A percentile compares a stretch with the other conserved stretches of the same genome.
Evolutionary conservation across 106 monocot species (phyloP).

Genomic region (Chionographis japonica): DNA sequence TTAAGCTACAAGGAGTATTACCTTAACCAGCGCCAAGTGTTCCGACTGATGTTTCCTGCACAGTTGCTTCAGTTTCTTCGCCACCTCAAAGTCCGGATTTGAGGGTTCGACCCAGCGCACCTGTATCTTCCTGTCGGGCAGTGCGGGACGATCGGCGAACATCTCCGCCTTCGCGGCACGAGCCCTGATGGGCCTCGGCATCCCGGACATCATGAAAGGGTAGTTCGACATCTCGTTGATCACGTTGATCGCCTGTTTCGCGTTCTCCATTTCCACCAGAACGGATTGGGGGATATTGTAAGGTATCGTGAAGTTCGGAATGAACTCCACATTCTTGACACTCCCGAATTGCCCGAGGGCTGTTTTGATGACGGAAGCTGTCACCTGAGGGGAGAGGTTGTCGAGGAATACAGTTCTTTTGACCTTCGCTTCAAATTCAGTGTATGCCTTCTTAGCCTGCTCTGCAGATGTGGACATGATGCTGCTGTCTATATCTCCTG

Average conservation of each 20-base stretch:
- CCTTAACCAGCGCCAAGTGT: conserved; percentile 59
- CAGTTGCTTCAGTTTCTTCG: conserved; percentile 46
- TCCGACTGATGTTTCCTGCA: conserved; percentile 49
- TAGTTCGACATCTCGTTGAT: conserved; percentile 36
- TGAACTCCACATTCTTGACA: conserved; percentile 48
- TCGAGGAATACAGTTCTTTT: conserved; percentile 70
- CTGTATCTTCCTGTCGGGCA: conserved; percentile 52
- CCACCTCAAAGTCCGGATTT: conserved; percentile 48
- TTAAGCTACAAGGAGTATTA: conserved; percentile 1
- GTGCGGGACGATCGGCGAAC: conserved; percentile 67
- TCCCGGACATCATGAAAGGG: conserved; percentile 87
- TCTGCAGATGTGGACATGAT: conserved; percentile 14
- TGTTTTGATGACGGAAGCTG: conserved; percentile 35
- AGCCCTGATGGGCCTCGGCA: conserved; percentile 75
- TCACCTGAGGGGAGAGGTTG: conserved; percentile 70
- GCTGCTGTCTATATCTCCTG: too few species aligned
- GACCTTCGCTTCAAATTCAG: conserved; percentile 74
- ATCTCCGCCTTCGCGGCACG: conserved; percentile 47
- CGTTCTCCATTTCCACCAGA: conserved; percentile 78
- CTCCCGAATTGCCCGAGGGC: conserved; percentile 71
- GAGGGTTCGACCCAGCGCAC: conserved; percentile 47
- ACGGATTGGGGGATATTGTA: conserved; percentile 58
- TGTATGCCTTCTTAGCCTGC: conserved; percentile 43
- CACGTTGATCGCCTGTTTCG: conserved; percentile 36
- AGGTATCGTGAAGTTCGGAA: conserved; percentile 56